A percentile compares a stretch with the other conserved stretches of the same genome.
These are phyloP conservation scores for Sarcocystis neurona DNA, from an alignment of 169 alveolate genomes.

Conservation along the genomic window DNA sequence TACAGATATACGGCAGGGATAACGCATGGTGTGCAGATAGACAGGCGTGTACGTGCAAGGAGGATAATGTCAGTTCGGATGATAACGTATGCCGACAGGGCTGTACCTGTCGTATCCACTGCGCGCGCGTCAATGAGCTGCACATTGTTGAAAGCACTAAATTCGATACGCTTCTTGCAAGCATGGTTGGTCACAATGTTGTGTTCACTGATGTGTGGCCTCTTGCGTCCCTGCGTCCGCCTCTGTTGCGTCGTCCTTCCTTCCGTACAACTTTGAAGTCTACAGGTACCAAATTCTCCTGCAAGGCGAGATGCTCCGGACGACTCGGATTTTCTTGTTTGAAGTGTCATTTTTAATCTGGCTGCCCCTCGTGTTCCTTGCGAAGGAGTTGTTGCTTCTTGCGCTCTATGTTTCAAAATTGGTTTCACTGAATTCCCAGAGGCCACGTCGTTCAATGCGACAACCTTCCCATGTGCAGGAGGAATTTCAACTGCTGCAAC, in stretches of 20 bases:
- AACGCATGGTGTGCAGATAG: no score
- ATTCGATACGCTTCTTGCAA: slow-evolving; percentile 8
- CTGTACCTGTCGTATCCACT: neutral
- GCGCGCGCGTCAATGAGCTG: slow-evolving; percentile 27
- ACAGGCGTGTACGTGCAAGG: no score
- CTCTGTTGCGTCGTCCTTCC: neutral
- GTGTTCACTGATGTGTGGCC: neutral
- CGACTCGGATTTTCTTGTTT: neutral
- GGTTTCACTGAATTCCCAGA: neutral
- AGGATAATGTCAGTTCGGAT: no score
- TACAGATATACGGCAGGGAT: no score
- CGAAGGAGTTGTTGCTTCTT: neutral
- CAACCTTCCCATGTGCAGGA: neutral
- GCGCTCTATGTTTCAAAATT: no score
- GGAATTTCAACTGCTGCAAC: slow-evolving; percentile 9
- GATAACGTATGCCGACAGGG: neutral
- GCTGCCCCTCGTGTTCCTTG: neutral
- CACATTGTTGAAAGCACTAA: slow-evolving; percentile 34
- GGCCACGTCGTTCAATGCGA: neutral
- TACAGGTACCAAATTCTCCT: no score
- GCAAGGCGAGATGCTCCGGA: neutral
- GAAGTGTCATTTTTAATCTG: neutral
- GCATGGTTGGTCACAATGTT: neutral
- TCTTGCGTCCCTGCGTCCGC: neutral
- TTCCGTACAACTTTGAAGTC: no score